Evolutionary conservation across 106 monocot genomes (phyloP), one percentile per base, ranked within the genome.

Genomic region (Agapanthus africanus): DNA sequence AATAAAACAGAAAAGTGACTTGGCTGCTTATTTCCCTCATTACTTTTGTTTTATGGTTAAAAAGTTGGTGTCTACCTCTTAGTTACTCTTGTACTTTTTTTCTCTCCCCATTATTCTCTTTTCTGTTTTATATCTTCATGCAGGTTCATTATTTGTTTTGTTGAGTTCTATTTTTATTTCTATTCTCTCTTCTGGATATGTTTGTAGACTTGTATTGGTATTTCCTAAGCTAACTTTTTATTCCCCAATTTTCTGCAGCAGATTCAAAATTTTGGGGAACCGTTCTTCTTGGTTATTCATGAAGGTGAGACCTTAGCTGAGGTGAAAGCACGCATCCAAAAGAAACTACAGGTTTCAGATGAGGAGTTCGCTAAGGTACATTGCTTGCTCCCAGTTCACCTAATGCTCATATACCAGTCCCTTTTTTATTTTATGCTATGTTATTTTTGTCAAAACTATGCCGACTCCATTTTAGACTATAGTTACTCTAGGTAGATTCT

Each of bases 221-320:
- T n/a, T n/a, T n/a, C n/a, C n/a, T n/a, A n/a, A n/a, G n/a, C n/a
- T n/a, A 47, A 47, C 46, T 47, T 47, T 47, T 47, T 47, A 47
- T 47, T 47, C 16, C 19, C 2, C 19, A 0, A 47, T 47, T 79
- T 70, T 52, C 4, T 30, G 35, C 81, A 93, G 93, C 90, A 87
- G 65, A 82, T 93, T 71, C 92, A 99, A 64, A 99, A 99, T 57
- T 99, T 99, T 81, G 99, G 99, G 13, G 99, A 99, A 39, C 99
- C 99, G 18, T 99, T 99, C 68, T 99, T 99, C 75, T 69, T 99
- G 77, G 79, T 90, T 61, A 90, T 99, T 65, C 92, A 74, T 65
- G 99, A 99, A 78, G 90, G 90, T 42, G 99, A 99, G 65, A 87
- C 82, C 56, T 75, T 99, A 72, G 56, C 82, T 56, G 87, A 92